phyloP scores from a whole-genome alignment of 768 basidiomycete genomes.

The Pisolithus tinctorius region DNA sequence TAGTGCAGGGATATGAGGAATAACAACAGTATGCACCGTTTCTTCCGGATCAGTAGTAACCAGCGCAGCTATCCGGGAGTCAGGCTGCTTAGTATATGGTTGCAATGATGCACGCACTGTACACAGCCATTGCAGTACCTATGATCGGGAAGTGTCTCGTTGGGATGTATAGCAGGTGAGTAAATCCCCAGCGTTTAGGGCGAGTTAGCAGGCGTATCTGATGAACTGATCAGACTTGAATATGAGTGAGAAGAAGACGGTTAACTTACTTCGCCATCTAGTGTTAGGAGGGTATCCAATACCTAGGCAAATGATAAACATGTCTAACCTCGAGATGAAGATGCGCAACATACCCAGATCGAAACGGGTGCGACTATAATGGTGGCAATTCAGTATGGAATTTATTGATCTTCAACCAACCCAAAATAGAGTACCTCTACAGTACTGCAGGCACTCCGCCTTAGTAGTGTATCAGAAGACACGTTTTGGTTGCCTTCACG shows the following conservation, averaged over 20 bases:
- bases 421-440: not conserved
- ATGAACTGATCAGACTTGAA: not conserved
- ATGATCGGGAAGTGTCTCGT: slow-evolving; percentile 7
- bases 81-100: not conserved
- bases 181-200: not conserved
- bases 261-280: slow-evolving; percentile 3
- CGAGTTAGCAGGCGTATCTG: slow-evolving; percentile 1
- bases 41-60: not conserved
- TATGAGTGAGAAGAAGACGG: not conserved
- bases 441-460: slow-evolving; percentile 1
- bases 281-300: slow-evolving; percentile 5
- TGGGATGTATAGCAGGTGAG: slow-evolving; percentile 2
- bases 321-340: not conserved
- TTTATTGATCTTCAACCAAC: not conserved
- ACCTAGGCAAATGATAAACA: not conserved
- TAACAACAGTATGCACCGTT: not conserved
- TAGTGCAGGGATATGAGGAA: not conserved
- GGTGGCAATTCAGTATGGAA: too few relatives aligned
- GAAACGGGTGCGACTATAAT: slow-evolving; percentile 4
- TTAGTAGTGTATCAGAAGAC: too few relatives aligned
- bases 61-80: not conserved
- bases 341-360: slow-evolving; percentile 1
- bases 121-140: not conserved
- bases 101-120: not conserved
- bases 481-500: not conserved